phyloP scores from a whole-genome alignment of 441 rosid species.

The Euphorbia neoarborescens region DNA sequence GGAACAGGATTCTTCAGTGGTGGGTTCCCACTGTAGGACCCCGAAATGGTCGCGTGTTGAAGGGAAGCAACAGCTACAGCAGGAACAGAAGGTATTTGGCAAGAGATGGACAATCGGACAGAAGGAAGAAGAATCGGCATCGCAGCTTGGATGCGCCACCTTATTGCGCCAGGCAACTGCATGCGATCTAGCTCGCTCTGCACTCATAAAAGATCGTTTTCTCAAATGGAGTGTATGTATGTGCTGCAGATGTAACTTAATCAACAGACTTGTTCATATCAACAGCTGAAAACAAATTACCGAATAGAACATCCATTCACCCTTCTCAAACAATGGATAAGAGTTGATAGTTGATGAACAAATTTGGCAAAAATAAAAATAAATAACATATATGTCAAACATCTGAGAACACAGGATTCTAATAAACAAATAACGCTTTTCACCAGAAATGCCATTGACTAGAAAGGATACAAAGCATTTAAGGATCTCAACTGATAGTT shows the following conservation, averaged over 20 bases:
- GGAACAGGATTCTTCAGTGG: conserved; percentile 40
- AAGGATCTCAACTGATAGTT: background rate
- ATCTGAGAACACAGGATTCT: background rate
- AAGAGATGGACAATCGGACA: conserved; percentile 47
- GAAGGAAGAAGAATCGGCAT: conserved; percentile 76
- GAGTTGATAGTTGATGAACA: background rate
- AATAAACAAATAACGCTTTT: background rate
- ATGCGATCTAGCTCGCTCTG: conserved; percentile 87
- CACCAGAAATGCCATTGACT: background rate
- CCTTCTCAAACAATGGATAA: background rate
- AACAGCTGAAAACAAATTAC: background rate
- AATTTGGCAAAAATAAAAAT: background rate
- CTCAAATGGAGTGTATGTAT: background rate
- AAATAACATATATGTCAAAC: background rate
- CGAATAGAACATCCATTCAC: too few relatives aligned
- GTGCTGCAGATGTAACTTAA: background rate
- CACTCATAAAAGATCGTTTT: conserved; percentile 23
- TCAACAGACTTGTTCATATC: background rate
- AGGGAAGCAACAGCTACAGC: conserved; percentile 48
- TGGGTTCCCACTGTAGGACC: conserved; percentile 34
- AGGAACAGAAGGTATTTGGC: conserved; percentile 70
- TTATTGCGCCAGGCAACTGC: conserved; percentile 79
- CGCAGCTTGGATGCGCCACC: conserved; percentile 94
- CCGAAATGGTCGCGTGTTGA: conserved; percentile 44
- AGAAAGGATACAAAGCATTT: background rate